Evolutionary conservation across 768 basidiomycete genomes (phyloP), one percentile per base, ranked within the genome.

Genomic region (Chalciporus chontae): DNA sequence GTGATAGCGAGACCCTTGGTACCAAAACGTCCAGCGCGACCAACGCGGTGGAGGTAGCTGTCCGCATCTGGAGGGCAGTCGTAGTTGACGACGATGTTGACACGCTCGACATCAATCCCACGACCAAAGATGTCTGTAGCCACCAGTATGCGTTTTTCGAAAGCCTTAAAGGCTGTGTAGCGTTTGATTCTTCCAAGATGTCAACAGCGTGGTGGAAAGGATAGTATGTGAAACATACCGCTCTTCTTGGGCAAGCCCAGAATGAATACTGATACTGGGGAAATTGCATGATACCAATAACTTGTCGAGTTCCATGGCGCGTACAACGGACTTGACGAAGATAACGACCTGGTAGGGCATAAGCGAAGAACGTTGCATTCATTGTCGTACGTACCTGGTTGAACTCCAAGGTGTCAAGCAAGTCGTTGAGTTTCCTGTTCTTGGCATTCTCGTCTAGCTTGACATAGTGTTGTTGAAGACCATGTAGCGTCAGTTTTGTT

Each of bases 91-190:
- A 99, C 96, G 51, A 98, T 97, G 73, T 99, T 99, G 61, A 99
- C 96, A 53, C 96, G 93, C 69, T 99, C 96, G 17, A 99, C 95
- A 73, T 99, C 96, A 57, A 99, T 99, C 57, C 95, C 96, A 69
- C 96, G 91, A 52, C 96, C 96, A 54, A 99, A 99, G 58, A 99
- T 98, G 69, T 99, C 96, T 17, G 96, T 99, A n/a, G 94, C 95
- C 36, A 99, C 96, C 17, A 99, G 79, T 57, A 99, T 97, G 57
- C 96, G 93, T 74, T 97, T 99, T 76, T 99, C 96, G 59, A 99
- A 99, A 15, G 91, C 90, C 73, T 99, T 99, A 81, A 99, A 99
- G 32, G 94, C 92, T 21, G 90, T 90, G 73, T 98, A 99, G 14
- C 95, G 90, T 50, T 79, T 80, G 69, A 99, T 98, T 50, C 94